Evolutionary conservation across 768 basidiomycete genomes (phyloP).

Genomic region (Sporobolomyces phaffii): DNA sequence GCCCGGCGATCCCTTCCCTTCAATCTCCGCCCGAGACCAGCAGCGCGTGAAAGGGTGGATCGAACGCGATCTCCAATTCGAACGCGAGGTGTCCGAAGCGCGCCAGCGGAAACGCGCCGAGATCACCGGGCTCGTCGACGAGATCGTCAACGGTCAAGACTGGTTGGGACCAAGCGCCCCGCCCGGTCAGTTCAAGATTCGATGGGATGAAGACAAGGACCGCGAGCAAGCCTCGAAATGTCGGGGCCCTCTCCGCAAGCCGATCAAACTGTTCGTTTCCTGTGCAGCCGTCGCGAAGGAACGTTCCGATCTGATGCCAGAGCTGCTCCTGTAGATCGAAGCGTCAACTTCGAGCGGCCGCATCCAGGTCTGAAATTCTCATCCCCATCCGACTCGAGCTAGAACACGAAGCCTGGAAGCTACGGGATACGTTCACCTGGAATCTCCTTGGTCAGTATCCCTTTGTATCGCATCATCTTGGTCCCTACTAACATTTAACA

Average conservation of each 20-base stretch:
- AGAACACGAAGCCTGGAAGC: conserved; percentile 86
- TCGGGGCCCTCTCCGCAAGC: conserved; percentile 17
- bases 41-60: conserved; percentile 26
- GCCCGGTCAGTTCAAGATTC: conserved; percentile 3
- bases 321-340: conserved; percentile 42
- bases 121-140: conserved; percentile 7
- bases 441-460: conserved; percentile 74
- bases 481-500: conserved; percentile 1
- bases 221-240: conserved; percentile 15
- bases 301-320: too few species aligned
- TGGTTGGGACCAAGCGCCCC: conserved; percentile 33
- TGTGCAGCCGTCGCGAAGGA: too few species aligned
- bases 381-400: conserved; percentile 94
- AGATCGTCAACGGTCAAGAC: conserved; percentile 31
- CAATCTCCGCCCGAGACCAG: conserved; percentile 14
- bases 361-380: conserved; percentile 59
- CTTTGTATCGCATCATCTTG: too few species aligned
- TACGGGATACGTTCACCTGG: conserved; percentile 97
- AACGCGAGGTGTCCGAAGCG: conserved; percentile 4
- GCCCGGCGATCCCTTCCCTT: conserved; percentile 30
- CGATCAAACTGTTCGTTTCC: conserved; percentile 24
- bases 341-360: conserved; percentile 46
- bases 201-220: conserved; percentile 9
- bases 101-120: not conserved
- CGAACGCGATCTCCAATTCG: conserved; percentile 28